Conservation (phyloP, 2,329 filamentous ascomycete species). For the Epichloe sibirici region DNA sequence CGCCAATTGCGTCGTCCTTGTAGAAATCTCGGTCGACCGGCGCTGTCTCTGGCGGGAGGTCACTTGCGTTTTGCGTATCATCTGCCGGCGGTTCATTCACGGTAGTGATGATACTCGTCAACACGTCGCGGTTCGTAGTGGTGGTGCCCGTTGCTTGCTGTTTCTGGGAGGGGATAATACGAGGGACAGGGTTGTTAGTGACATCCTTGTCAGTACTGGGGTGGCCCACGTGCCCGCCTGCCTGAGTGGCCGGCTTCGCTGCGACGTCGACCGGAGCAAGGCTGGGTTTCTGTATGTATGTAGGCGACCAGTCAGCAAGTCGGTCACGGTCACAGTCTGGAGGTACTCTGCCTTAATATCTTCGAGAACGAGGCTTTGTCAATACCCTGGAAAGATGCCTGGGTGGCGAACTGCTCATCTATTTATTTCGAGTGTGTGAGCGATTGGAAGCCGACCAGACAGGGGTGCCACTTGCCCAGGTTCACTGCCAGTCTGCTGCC, state of each 20-base stretch:
- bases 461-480: not conserved
- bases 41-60: slow-evolving; percentile 2
- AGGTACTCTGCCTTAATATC: not conserved
- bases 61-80: slow-evolving; percentile 1
- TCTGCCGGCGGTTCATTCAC: not conserved
- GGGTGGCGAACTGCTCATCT: slow-evolving; percentile 4
- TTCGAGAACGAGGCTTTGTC: not conserved
- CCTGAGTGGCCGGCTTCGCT: slow-evolving; percentile 1
- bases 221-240: not conserved
- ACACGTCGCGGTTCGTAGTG: slow-evolving; percentile 1
- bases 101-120: not conserved
- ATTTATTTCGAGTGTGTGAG: not conserved
- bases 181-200: not conserved
- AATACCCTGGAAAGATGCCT: not conserved
- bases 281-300: not conserved
- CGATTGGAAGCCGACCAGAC: not conserved
- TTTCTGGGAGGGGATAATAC: not conserved
- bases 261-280: not conserved
- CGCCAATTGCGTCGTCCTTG: not conserved
- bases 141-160: slow-evolving; percentile 5
- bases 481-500: not conserved
- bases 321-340: too few relatives aligned
- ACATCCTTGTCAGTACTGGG: slow-evolving; percentile 4
- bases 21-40: slow-evolving; percentile 1
- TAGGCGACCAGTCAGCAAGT: not conserved